Percentiles rank a stretch among this genome's conserved stretches.
Conservation (phyloP, 1,139 yeast species). For the Diutina rugosa region DNA sequence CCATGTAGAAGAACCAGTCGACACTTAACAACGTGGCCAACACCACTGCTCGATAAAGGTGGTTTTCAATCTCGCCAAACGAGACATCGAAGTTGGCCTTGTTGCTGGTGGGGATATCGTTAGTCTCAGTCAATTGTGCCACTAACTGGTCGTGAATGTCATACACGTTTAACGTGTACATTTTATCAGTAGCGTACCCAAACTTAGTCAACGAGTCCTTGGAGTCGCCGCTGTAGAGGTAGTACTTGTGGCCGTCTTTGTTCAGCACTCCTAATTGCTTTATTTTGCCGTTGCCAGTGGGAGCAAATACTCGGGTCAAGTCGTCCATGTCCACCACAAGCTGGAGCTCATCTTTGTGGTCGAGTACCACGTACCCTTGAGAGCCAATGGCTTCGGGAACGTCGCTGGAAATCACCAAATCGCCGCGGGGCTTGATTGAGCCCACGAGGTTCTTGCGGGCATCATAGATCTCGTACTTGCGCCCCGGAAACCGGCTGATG, state of each 20-base stretch:
- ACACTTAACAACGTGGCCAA: background rate
- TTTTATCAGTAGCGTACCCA: background rate
- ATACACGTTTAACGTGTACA: background rate
- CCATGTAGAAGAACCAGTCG: background rate
- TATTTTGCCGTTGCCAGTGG: background rate
- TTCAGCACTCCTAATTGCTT: slow-evolving; percentile 18
- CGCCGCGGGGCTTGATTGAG: background rate
- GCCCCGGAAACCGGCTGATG: background rate
- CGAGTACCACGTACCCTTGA: background rate
- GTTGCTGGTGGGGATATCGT: background rate
- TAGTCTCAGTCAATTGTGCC: background rate
- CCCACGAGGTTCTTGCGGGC: background rate
- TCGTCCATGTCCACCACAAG: background rate
- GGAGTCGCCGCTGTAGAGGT: slow-evolving; percentile 55
- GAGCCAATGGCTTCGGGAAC: background rate
- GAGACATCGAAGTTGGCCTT: background rate
- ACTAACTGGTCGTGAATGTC: background rate
- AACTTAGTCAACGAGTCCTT: background rate
- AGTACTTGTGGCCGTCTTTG: slow-evolving; percentile 85
- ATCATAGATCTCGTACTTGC: background rate
- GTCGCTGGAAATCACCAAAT: background rate
- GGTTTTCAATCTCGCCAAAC: background rate
- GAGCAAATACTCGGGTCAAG: background rate
- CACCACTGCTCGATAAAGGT: background rate
- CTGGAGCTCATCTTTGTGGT: background rate